Evolutionary conservation across 805 yeast genomes (phyloP), one percentile per base, ranked within the genome.

Genomic region (Ogataea ramenticola): DNA sequence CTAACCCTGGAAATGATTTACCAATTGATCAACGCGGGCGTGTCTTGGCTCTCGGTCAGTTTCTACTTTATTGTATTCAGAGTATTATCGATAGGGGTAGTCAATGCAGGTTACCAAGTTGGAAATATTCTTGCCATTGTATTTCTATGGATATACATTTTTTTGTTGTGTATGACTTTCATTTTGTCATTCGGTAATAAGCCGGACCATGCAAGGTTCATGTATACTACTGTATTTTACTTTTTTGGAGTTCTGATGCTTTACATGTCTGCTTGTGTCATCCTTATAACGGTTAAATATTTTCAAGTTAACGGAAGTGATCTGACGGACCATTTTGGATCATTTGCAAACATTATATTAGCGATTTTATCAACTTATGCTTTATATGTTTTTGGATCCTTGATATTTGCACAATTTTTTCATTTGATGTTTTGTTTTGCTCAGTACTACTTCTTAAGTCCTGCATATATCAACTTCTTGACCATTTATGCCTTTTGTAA

Each of bases 401-500:
- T 88, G 44, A 54, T 90, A 46, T 90, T 85, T 56, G 75, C 91
- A 42, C 95, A 91, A 56, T 89, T 96, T 19, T 83, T 89, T 79
- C 96, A 90, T 57, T 78, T 91, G 81, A 60, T 88, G 53, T 86
- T 96, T 1, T 83, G 95, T 43, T 85, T 88, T 53, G 50, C 79
- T 20, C 98, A 88, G 64, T 90, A 91, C 59, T 62, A 90, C 44
- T 64, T 90, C 50, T 64, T 90, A 42, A 80, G 89, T 49, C 98
- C 98, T 2, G 79, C 95, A 0, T 91, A 89, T 61, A 80, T 89
- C 64, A 90, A 90, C 57, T 91, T 89, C 46, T 70, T 91, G 57
- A 86, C 87, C 58, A 90, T 90, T 45, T 90, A 89, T 65, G 95
- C 97, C 7, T 89, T 90, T 61, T 89, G 96, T 69, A 91, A 90